Conservation (phyloP, 371 early-diverging fungal species). For the Cokeromyces recurvatus region DNA sequence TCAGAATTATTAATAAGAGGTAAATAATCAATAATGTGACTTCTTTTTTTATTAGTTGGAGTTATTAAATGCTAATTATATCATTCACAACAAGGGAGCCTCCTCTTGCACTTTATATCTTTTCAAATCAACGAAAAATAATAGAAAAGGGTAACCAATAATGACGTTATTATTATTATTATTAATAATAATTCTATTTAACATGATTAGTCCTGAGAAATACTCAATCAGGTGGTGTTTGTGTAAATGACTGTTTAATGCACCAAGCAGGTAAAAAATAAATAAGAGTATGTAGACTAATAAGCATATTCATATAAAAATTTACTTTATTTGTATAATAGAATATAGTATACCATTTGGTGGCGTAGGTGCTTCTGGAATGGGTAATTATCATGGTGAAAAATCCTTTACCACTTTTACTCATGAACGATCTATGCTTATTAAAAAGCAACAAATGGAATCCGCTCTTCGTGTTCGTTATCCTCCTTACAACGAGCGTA, state of each 20-base stretch:
- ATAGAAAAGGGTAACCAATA: conserved; percentile 23
- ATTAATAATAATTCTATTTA: too few species aligned
- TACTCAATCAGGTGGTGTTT: conserved; percentile 74
- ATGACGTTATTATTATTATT: too few species aligned
- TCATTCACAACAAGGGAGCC: conserved; percentile 27
- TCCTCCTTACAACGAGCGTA: conserved; percentile 55
- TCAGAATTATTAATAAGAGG: conserved; percentile 57
- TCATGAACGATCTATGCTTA: conserved; percentile 59
- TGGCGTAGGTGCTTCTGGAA: conserved; percentile 87
- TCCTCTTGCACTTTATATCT: conserved; percentile 74
- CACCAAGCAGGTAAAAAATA: conserved; percentile 49
- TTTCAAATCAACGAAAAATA: conserved; percentile 40
- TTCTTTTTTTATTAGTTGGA: too few species aligned
- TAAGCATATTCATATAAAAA: background rate
- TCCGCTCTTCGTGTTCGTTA: conserved; percentile 41
- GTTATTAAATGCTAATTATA: background rate
- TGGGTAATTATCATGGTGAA: conserved; percentile 85
- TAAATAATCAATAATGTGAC: conserved; percentile 10
- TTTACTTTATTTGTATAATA: too few species aligned
- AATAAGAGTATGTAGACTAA: background rate
- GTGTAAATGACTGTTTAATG: conserved; percentile 80
- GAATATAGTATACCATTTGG: conserved; percentile 83
- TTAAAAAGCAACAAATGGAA: conserved; percentile 42
- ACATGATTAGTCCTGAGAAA: conserved; percentile 47
- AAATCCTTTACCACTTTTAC: conserved; percentile 73